Evolutionary conservation across 345 rosid genomes (phyloP), one percentile per base, ranked within the genome.

Genomic region (Eucalyptus paniculata): DNA sequence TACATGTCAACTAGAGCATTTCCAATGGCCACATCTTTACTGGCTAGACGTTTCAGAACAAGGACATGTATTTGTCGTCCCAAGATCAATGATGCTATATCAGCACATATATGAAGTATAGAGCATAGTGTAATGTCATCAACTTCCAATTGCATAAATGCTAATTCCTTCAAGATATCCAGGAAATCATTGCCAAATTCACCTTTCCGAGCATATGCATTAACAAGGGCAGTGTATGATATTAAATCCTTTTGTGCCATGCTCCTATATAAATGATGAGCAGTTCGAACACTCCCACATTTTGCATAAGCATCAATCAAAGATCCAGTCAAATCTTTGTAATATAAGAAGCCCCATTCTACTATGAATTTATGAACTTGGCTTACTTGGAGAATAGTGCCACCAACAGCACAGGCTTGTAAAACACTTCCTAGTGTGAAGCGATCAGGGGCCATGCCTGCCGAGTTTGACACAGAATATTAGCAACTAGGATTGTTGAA

Each of bases 1-100:
- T 96, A 96, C 99, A 96, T 94, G 89, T 96, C 95, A 87, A 97
- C 93, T 87, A 96, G 92, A 50, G 97, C 94, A 93, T 96, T 96
- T 80, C 95, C 91, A 87, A 95, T 89, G 13, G 92, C 92, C 88
- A 91, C 90, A 91, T 94, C 97, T 72, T 91, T 91, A 85, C 88
- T 90, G 37, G 94, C 86, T 54, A 92, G 93, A 86, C 88, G 92
- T 87, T 97, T 96, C 40, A 94, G 50, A 81, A 94, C 92, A 40
- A 94, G 89, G 85, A 95, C 92, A 91, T 95, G 97, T 42, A 97
- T 89, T 91, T 97, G 97, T 89, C 93, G 94, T 92, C 98, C 98
- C 89, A 93, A 69, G 87, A 87, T 91, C 88, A 94, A 44, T 7
- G 93, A 94, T 87, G 95, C 93, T 37, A 88, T 42, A 89, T 87